Conservation (phyloP, 2,329 filamentous ascomycete species). For the Colletotrichum lindemuthianum region DNA sequence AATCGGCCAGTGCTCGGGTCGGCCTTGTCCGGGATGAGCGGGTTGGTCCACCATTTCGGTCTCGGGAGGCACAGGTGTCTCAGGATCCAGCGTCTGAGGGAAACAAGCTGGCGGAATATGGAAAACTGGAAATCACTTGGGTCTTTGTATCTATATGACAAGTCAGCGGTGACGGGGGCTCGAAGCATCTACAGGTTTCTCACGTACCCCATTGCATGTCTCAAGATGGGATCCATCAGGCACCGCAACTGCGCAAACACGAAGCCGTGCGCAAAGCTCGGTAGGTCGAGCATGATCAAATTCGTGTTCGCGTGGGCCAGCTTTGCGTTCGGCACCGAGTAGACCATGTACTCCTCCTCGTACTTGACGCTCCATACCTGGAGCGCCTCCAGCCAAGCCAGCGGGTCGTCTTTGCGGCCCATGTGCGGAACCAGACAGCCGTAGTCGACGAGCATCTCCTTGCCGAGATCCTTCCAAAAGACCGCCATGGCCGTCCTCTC, state of each 20-base stretch:
- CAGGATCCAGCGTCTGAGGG: slow-evolving; percentile 54
- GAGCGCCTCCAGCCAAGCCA: slow-evolving; percentile 63
- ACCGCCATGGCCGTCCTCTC: slow-evolving; percentile 66
- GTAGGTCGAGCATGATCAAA: slow-evolving; percentile 13
- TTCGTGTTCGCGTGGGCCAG: slow-evolving; percentile 16
- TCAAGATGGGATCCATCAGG: slow-evolving; percentile 18
- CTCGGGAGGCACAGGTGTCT: slow-evolving; percentile 62
- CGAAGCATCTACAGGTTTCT: too few relatives aligned
- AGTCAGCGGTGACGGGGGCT: neutral
- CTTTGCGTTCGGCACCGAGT: slow-evolving; percentile 20
- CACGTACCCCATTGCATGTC: slow-evolving; percentile 23
- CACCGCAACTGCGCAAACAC: slow-evolving; percentile 14
- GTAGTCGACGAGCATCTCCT: slow-evolving; percentile 64
- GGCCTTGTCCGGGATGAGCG: slow-evolving; percentile 45
- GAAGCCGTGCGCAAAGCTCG: slow-evolving; percentile 11
- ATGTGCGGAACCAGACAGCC: slow-evolving; percentile 51
- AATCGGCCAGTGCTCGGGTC: slow-evolving; percentile 52
- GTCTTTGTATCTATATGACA: slow-evolving; percentile 2
- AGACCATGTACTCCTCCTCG: slow-evolving; percentile 59
- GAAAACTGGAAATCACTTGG: slow-evolving; percentile 6
- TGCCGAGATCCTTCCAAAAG: slow-evolving; percentile 67
- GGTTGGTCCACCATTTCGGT: slow-evolving; percentile 38
- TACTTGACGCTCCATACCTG: slow-evolving; percentile 60
- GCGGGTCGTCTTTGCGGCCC: slow-evolving; percentile 55
- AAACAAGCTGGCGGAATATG: slow-evolving; percentile 44